Evolutionary conservation across 805 yeast genomes (phyloP), one percentile per base, ranked within the genome.

Genomic region (Saitoella complicata): DNA sequence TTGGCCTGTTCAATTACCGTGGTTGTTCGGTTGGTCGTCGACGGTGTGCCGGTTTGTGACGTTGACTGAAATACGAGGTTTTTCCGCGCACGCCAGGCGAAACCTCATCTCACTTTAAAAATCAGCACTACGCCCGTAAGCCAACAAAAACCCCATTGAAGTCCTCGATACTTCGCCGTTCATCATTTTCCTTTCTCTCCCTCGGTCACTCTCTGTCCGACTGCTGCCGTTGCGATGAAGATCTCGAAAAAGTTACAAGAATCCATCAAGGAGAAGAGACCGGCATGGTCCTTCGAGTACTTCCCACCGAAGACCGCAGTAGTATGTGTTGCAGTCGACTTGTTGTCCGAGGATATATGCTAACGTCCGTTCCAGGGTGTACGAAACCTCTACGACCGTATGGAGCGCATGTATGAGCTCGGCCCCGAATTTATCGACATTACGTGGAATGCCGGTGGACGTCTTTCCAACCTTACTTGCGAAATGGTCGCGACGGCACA

Each of bases 391-490:
- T 88, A 87, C 65, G 97, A 91, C 61, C 72, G 98, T 59, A 88
- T 91, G 87, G 97, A 91, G 58, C 75, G 95, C 61, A 91, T 91
- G 98, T 85, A 83, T 62, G 84, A 82, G 51, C 69, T 85, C 55
- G 78, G 78, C 51, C 98, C 98, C 1, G 37, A 36, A 6, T 91
- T 91, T 62, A 78, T 91, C 47, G 98, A 91, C 59, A 82, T 91
- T 51, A 91, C 98, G 1, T 91, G 98, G 98, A 88, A 88, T 57
- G 98, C 98, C 3, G 98, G 98, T 37, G 97, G 97, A 5, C 71
- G 93, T 41, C 30, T 46, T 12, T 78, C 93, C 9, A 75, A 76
- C 38, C 66, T 86, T 51, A 86, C 98, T 29, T 80, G 86, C 34
- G 97, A 91, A 53, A 79, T 91, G 73, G 93, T 91, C 5, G 74